Conservation (phyloP, 1,139 yeast genomes). For the Candida sp. region DNA sequence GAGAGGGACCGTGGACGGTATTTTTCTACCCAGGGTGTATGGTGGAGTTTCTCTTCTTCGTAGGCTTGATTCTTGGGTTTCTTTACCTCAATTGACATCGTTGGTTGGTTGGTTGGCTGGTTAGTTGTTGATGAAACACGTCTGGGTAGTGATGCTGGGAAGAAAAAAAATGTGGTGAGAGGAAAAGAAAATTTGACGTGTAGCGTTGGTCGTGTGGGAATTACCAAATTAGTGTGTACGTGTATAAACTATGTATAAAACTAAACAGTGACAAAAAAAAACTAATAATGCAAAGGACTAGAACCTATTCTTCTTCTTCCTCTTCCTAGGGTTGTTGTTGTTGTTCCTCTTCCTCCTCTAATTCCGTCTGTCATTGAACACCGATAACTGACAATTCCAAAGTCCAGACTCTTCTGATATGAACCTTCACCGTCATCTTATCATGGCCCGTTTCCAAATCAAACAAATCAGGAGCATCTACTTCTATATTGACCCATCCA, state of each 20-base stretch:
- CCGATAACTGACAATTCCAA: conserved; percentile 71
- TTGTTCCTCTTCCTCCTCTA: not conserved
- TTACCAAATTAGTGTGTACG: not conserved
- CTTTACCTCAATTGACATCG: conserved; percentile 13
- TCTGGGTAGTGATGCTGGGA: not conserved
- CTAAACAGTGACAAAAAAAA: not conserved
- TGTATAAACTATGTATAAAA: not conserved
- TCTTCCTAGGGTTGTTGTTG: too few species aligned
- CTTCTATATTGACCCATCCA: conserved; percentile 56
- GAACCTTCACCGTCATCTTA: conserved; percentile 53
- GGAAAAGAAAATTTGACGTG: not conserved
- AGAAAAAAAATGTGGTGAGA: conserved; percentile 1
- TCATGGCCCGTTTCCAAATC: conserved; percentile 23
- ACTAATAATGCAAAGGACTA: not conserved
- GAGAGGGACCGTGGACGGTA: conserved; percentile 83
- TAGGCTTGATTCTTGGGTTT: conserved; percentile 21
- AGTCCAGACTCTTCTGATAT: conserved; percentile 86
- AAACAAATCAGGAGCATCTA: conserved; percentile 27
- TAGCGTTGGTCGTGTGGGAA: not conserved
- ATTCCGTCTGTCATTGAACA: conserved; percentile 38
- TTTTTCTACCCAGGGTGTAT: conserved; percentile 82
- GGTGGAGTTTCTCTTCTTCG: conserved; percentile 48
- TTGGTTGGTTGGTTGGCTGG: not conserved
- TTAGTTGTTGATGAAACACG: conserved; percentile 6
- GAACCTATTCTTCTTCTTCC: too few species aligned